Conservation (phyloP, 176 grass and related monocot genomes). For the Dendrocalamus sinicus region DNA sequence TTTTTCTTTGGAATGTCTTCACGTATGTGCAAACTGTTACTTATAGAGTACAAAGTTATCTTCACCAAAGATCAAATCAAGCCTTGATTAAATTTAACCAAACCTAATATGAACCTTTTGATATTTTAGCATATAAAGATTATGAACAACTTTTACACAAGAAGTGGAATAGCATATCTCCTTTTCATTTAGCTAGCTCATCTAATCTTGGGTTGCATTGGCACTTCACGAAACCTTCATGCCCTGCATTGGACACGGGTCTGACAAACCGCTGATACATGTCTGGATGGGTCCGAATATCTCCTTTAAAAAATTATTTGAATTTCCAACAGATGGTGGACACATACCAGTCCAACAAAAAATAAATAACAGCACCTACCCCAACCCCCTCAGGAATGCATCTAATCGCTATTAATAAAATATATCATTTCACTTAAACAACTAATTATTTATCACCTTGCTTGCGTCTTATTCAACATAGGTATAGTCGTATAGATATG, state of each 20-base stretch:
- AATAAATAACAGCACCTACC: not conserved
- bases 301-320: not conserved
- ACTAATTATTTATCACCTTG: not conserved
- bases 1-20: conserved; percentile 16
- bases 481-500: not conserved
- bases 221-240: not conserved
- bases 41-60: not conserved
- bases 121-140: not conserved
- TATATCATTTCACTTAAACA: not conserved
- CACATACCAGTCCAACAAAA: not conserved
- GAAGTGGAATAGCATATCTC: not conserved
- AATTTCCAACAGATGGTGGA: not conserved
- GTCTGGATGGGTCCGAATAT: not conserved
- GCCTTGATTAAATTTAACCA: not conserved
- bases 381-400: not conserved
- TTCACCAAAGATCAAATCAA: conserved; percentile 13
- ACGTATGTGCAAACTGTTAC: not conserved
- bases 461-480: not conserved
- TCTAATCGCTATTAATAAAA: not conserved
- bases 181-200: conserved; percentile 3
- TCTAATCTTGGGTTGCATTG: not conserved
- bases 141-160: not conserved
- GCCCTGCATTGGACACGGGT: not conserved
- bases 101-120: conserved; percentile 16
- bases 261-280: not conserved